phyloP scores from a whole-genome alignment of 2,329 filamentous ascomycete genomes.

The Cryphonectria nitschkei region DNA sequence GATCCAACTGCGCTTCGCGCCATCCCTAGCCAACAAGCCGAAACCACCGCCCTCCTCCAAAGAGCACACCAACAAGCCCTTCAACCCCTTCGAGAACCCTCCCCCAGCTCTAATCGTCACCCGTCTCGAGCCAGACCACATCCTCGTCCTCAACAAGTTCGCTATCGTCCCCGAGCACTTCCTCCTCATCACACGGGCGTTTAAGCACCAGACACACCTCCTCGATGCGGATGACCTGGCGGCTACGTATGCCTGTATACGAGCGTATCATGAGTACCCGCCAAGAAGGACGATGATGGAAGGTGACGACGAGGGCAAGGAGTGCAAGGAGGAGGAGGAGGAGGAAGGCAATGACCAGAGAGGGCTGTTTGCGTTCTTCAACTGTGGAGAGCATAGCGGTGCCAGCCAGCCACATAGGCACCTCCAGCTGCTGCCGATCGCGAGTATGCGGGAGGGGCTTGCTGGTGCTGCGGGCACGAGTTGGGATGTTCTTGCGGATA shows the following conservation, averaged over 20 bases:
- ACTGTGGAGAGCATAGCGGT: conserved; percentile 69
- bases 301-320: background rate
- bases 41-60: conserved; percentile 39
- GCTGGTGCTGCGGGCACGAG: conserved; percentile 30
- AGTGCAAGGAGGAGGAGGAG: no score
- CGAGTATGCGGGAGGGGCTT: conserved; percentile 62
- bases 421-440: conserved; percentile 70
- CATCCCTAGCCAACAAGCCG: conserved; percentile 69
- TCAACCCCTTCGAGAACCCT: conserved; percentile 70
- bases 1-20: conserved; percentile 76
- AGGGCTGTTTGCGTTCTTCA: conserved; percentile 70
- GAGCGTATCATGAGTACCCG: conserved; percentile 49
- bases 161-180: conserved; percentile 73
- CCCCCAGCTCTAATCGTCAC: conserved; percentile 57
- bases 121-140: conserved; percentile 57
- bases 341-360: conserved; percentile 27
- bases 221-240: conserved; percentile 64
- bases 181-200: conserved; percentile 68
- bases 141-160: conserved; percentile 75
- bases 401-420: conserved; percentile 75
- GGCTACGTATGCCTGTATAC: conserved; percentile 64
- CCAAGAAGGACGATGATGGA: conserved; percentile 28
- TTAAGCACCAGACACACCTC: conserved; percentile 66
- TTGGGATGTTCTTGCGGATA: conserved; percentile 57
- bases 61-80: conserved; percentile 43